A percentile compares a stretch with the other conserved stretches of the same genome.
Evolutionary conservation across 140 eudicot species (phyloP).

Genomic region (Anethum foeniculum): DNA sequence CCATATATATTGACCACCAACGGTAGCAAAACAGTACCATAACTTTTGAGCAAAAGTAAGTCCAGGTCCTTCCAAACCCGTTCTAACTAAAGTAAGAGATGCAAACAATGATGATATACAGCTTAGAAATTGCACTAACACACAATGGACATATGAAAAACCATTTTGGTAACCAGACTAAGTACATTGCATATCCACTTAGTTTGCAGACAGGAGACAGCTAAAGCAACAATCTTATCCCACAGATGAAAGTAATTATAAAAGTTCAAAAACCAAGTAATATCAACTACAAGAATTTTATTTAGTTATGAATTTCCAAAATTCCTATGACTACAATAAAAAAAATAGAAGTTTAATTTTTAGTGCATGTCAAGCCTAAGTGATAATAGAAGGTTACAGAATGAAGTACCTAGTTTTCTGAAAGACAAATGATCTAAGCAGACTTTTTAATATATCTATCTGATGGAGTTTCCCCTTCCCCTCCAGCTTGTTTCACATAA

Average conservation of each 20-base stretch:
- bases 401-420: neutral
- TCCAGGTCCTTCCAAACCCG: conserved; percentile 97
- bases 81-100: conserved; percentile 51
- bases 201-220: neutral
- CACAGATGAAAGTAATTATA: neutral
- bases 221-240: neutral
- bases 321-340: neutral
- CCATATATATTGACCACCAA: conserved; percentile 96
- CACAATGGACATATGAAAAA: neutral
- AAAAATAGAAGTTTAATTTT: neutral
- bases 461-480: neutral
- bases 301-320: neutral
- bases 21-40: conserved; percentile 75
- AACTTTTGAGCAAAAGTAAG: conserved; percentile 82
- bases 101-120: conserved; percentile 7
- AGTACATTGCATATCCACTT: neutral
- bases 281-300: neutral
- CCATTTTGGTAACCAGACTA: neutral
- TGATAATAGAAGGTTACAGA: neutral
- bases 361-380: neutral
- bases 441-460: neutral
- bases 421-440: neutral
- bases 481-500: neutral
- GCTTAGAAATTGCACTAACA: neutral
- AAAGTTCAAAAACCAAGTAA: neutral